Base-by-base conservation (phyloP, 1,284 basidiomycete genomes). In the Dichomitus squalens region DNA sequence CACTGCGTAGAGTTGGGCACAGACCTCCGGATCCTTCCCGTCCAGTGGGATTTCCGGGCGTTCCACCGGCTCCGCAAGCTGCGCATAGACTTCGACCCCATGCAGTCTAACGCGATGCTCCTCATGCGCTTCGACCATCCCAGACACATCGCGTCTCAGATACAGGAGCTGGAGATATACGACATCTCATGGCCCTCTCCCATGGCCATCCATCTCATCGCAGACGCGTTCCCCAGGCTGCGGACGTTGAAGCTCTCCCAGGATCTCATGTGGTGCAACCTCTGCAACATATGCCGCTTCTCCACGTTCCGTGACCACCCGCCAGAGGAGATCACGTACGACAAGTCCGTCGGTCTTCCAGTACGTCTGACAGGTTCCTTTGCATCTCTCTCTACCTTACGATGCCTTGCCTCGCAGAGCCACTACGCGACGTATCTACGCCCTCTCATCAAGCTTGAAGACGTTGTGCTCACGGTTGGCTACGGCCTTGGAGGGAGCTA, bases 131-230 rank as follows among this genome's bases (percentile, higher is more conserved):
- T 66, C 41, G 54, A 51, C 23, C 53, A 59, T n/a, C 55, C 59
- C 18, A 54, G 50, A 1, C 25, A 49, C 35, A 54, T 64, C n/a
- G 57, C 59, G 11, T 54, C 58, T 4, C 55, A 38, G 8, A 38
- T 66, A 29, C 58, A 59, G 23, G 60, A 62, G 25, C 41, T 66
- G 0, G 63, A 66, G 23, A 20, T 66, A 11, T 46, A 59, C 43
- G 63, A 66, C 53, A 49, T 61, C n/a, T 60, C 60, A 2, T 62
- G 58, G 63, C 64, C 63, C 5, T 62, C 63, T 2, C 63, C 63
- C 6, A 52, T 57, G 52, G 29, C 58, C 18, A 11, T 63, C 16
- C 47, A 40, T 31, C n/a, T 60, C 7, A 53, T 66, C n/a, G 49
- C 52, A 14, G 27, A 54, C n/a, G 53, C 51, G 14, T 64, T 66